Base-by-base conservation (phyloP, 768 basidiomycete species). In the Gelatoporia subvermispora region DNA sequence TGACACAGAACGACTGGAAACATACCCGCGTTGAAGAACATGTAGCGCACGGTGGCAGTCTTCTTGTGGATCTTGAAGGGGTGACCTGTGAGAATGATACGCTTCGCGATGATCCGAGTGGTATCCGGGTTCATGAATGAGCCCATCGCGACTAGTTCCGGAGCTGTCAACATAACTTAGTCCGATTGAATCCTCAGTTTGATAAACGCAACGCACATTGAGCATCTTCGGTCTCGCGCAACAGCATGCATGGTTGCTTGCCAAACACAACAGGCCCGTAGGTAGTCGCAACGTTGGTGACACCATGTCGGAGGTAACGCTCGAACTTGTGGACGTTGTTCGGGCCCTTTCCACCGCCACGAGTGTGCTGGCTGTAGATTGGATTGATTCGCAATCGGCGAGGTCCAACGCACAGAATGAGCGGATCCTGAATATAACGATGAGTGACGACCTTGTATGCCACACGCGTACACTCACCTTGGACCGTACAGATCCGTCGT, bases 321-420 rank as follows among this genome's bases (percentile, higher is more conserved):
- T 96, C 92, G 47, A 87, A 94, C 61, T 97, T 99, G 75, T 98
- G 94, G 2, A 96, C 93, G 59, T 98, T 97, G 74, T 99, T 99
- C 37, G 82, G 75, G 10, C 93, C 93, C 64, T 85, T 89, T 15
- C 88, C 90, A 16, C 93, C 93, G 11, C 93, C 93, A 7, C 84
- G 79, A 3, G 88, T 84, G 58, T 94, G 92, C 60, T 96, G 93
- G 55, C 93, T 94, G 70, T 88, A 99, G 25, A 94, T 68, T 0
- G 96, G 96, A 54, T 85, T 89, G 36, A 93, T 83, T 17, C 73
- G 75, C 55, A 96, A 73, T 37, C 93, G 81, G 38, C 94, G 82
- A 10, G 93, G 88, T 2, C 95, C 96, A 21, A 93, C 81, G 60
- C 89, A 93, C 4, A 99, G 71, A 35, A 96, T 76, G 47, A 97